Percentiles rank a stretch among this genome's conserved stretches.
phyloP scores from a whole-genome alignment of 2,329 filamentous ascomycete genomes.

The Pseudocercospora vitis region DNA sequence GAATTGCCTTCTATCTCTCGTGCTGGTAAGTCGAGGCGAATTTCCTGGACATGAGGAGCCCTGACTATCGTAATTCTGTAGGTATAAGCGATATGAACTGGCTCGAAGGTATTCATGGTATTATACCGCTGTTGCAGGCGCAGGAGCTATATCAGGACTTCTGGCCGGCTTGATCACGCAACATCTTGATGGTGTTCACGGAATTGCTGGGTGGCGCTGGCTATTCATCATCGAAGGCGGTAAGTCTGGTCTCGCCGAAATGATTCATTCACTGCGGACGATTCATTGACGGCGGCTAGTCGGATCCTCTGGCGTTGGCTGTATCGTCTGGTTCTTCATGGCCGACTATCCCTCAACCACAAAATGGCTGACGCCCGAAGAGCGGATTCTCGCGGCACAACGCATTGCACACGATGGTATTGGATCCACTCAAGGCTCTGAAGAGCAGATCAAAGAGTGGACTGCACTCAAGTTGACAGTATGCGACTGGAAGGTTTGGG shows the following conservation, averaged over 20 bases:
- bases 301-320: constrained; percentile 19
- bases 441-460: constrained; percentile 43
- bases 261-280: not conserved
- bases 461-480: constrained; percentile 52
- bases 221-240: constrained; percentile 32
- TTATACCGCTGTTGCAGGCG: constrained; percentile 35
- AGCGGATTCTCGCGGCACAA: constrained; percentile 56
- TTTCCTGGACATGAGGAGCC: not conserved
- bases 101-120: constrained; percentile 28
- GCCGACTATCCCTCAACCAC: constrained; percentile 57
- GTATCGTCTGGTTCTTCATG: constrained; percentile 39
- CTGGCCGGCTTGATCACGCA: constrained; percentile 51
- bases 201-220: constrained; percentile 45
- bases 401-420: constrained; percentile 48
- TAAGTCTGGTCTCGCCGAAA: not conserved
- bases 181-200: constrained; percentile 33
- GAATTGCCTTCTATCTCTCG: constrained; percentile 14
- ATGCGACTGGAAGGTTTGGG: constrained; percentile 52
- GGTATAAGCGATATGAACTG: constrained; percentile 42
- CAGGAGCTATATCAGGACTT: constrained; percentile 31
- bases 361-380: constrained; percentile 53
- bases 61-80: constrained; percentile 6
- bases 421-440: constrained; percentile 5
- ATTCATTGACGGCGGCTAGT: not conserved
- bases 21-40: not conserved